Evolutionary conservation across 2,329 filamentous ascomycete genomes (phyloP).

Genomic region (Phialophora expanda): DNA sequence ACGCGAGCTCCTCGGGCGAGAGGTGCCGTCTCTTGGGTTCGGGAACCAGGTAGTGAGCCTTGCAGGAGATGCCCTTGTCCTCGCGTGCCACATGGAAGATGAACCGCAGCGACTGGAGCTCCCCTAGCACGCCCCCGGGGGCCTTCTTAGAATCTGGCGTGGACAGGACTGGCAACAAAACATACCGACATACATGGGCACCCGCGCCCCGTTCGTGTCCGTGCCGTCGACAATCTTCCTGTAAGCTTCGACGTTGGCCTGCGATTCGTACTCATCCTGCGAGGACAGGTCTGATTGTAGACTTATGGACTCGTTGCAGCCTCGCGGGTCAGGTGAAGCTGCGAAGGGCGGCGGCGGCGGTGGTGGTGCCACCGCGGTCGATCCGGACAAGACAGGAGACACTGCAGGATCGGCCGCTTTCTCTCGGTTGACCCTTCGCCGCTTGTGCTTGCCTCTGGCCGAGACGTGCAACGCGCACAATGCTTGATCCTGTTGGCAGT

Average conservation of each 20-base stretch:
- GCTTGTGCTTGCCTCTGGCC: constrained; percentile 24
- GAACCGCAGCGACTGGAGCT: constrained; percentile 24
- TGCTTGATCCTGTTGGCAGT: constrained; percentile 42
- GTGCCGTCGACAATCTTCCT: constrained; percentile 19
- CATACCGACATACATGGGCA: constrained; percentile 19
- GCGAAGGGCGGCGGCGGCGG: background rate
- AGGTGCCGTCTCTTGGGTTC: constrained; percentile 13
- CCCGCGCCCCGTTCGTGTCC: constrained; percentile 3
- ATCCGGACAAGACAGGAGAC: background rate
- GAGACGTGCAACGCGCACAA: constrained; percentile 36
- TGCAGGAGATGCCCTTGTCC: constrained; percentile 22
- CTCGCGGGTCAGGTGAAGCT: background rate
- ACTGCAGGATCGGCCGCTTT: background rate
- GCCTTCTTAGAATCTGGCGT: background rate
- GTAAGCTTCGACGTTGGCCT: constrained; percentile 16
- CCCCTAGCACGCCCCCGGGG: constrained; percentile 4
- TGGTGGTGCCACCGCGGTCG: background rate
- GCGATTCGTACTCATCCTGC: constrained; percentile 17
- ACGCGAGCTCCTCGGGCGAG: constrained; percentile 18
- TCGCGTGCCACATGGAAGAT: constrained; percentile 20
- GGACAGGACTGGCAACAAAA: background rate
- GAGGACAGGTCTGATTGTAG: constrained; percentile 3
- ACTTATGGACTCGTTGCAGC: background rate
- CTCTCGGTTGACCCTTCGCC: constrained; percentile 14
- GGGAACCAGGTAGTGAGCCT: constrained; percentile 21